Evolutionary conservation across 164 flowering plant genomes (phyloP), one percentile per base, ranked within the genome.

Genomic region (Aristolochia contorta): DNA sequence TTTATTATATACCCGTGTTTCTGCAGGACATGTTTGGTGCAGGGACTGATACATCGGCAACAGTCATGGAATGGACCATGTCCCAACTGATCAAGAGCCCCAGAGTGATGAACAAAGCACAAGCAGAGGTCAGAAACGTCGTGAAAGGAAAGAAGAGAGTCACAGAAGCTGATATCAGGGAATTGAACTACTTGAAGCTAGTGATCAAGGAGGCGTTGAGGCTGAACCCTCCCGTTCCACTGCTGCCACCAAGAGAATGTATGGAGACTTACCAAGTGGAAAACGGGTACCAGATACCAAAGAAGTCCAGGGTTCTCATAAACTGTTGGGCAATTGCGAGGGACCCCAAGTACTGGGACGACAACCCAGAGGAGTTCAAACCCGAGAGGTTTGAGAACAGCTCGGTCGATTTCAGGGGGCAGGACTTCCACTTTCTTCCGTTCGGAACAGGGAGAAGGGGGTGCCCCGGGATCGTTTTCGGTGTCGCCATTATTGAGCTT

Each of bases 201-300:
- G 61, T 57, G 7, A 32, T 64, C 20, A 64, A 57, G 53, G 84
- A 78, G 66, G 54, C 72, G 15, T 19, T 79, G 10, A 74, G 83
- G 59, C 66, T 79, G 9, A 79, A 75, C 62, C 83, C 79, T 21
- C 76, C 79, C 3, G 70, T 48, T 2, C 81, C 85, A 10, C 16
- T 82, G 10, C 54, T 74, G 4, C 60, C 69, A 19, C 78, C 81
- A 12, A 57, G 81, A 54, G 70, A 75, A 68, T 58, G 72, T 1
- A 71, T 13, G 0, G 74, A 67, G 49, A 54, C 37, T 14, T 67
- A 64, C 54, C 59, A 27, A 25, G 46, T 78, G 4, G n/a, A n/a
- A n/a, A 21, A 54, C 3, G 77, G 76, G 2, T 79, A 75, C 22
- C n/a, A 67, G 15, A 65, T 79, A 37, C 76, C 72, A 0, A 56